Percentiles rank a stretch among this genome's conserved stretches.
phyloP scores from a whole-genome alignment of 331 rosid species.

The Rhamnella rubrinervis region DNA sequence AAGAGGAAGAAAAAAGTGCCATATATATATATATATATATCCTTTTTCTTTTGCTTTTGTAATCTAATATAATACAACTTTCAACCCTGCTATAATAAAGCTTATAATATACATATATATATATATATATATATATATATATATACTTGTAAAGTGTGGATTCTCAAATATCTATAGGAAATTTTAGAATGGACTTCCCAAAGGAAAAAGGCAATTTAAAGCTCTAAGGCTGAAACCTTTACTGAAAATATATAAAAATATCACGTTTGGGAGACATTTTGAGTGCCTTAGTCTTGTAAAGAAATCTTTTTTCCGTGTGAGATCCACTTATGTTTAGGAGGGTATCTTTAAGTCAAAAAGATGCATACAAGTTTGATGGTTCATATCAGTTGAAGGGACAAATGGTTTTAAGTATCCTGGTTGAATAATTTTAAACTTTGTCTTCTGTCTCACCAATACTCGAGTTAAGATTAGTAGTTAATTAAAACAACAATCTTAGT shows the following conservation, averaged over 20 bases:
- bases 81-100: slow-evolving; percentile 1
- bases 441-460: too few species aligned
- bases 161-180: neutral
- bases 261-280: slow-evolving; percentile 33
- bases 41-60: slow-evolving; percentile 6
- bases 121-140: too few species aligned
- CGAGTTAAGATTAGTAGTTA: too few species aligned
- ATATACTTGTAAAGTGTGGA: too few species aligned
- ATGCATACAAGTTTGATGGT: slow-evolving; percentile 25
- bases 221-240: slow-evolving; percentile 4
- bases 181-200: slow-evolving; percentile 7
- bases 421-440: neutral
- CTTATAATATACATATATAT: neutral
- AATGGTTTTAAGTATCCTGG: slow-evolving; percentile 9
- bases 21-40: neutral
- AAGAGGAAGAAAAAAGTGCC: slow-evolving; percentile 13
- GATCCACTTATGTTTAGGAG: slow-evolving; percentile 15
- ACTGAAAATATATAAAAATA: neutral
- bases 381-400: slow-evolving; percentile 23
- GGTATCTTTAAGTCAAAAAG: slow-evolving; percentile 24
- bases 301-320: slow-evolving; percentile 4
- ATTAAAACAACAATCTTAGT: too few species aligned
- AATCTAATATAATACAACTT: neutral
- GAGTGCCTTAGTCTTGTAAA: slow-evolving; percentile 23
- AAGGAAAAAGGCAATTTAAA: neutral